Evolutionary conservation across 331 rosid genomes (phyloP).

Genomic region (Quercus phellos): DNA sequence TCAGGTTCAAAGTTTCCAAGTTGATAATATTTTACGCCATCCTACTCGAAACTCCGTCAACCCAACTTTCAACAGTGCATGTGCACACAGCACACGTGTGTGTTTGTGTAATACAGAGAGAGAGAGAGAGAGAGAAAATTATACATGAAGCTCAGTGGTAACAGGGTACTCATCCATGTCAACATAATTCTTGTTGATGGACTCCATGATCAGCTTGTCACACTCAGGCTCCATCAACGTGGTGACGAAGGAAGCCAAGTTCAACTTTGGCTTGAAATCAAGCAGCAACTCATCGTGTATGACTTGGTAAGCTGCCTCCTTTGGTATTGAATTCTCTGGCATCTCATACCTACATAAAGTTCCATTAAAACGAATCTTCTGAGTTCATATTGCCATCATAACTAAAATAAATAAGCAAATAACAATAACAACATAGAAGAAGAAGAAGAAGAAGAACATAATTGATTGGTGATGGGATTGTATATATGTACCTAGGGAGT

Average conservation of each 20-base stretch:
- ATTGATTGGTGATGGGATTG: neutral
- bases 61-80: neutral
- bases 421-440: neutral
- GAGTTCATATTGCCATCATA: neutral
- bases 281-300: slow-evolving; percentile 66
- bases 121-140: neutral
- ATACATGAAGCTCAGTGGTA: slow-evolving; percentile 74
- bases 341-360: slow-evolving; percentile 28
- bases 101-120: neutral
- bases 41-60: neutral
- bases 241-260: slow-evolving; percentile 68
- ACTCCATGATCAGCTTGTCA: slow-evolving; percentile 58
- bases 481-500: slow-evolving; percentile 14
- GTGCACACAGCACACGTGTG: neutral
- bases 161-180: slow-evolving; percentile 86
- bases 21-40: neutral
- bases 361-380: no score
- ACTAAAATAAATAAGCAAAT: neutral
- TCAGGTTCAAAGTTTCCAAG: neutral
- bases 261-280: slow-evolving; percentile 56
- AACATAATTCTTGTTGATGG: slow-evolving; percentile 72
- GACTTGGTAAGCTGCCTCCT: slow-evolving; percentile 63
- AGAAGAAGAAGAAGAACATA: neutral
- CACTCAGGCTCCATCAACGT: slow-evolving; percentile 82
- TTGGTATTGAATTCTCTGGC: slow-evolving; percentile 52